Base-by-base conservation (phyloP, 108 stramenopile genomes). In the Stephanodiscus triporus region DNA sequence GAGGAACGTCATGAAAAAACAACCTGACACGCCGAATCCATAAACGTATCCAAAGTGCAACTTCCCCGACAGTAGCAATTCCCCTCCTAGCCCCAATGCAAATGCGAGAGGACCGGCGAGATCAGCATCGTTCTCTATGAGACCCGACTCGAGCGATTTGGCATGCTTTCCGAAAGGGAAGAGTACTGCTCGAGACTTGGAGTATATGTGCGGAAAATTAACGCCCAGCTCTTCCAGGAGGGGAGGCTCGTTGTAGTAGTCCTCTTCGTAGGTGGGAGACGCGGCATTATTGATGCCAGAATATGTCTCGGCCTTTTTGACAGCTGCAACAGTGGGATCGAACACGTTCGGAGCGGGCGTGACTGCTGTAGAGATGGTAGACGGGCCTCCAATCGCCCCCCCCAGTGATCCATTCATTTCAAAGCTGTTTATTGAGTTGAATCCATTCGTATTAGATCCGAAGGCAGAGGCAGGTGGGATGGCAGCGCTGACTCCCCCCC, bases 21-120 rank as follows among this genome's bases (percentile, higher is more conserved):
- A 98, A 62, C 96, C 94, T n/a, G 91, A 43, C 76, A 97, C 95
- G 32, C 98, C 99, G 75, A 97, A 95, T 4, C 97, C 97, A 79
- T 99, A 99, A 72, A 99, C 97, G 70, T 98, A 99, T 50, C 98
- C 97, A 75, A 99, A 99, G 70, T 97, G 95, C 53, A 98, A 63
- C 81, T 98, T 98, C 5, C 96, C 97, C n/a, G 81, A 81, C 22
- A 99, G 65, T 17, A 99, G 62, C 72, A 99, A 87, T 79, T 95
- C 95, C 1, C 89, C 85, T 8, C 97, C 99, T 24, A 99, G 77
- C 38, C 85, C 50, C 8, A 99, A 63, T 8, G 83, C 90, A 77
- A 98, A 97, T 32, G 91, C 88, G 50, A 98, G 64, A n/a, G 99
- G 98, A 26, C 99, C 99, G 11, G 96, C 95, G 66, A 99, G 76